These are phyloP conservation scores for Lodderomyces theae DNA, from an alignment of 1,139 yeast genomes.

Conservation along the genomic window DNA sequence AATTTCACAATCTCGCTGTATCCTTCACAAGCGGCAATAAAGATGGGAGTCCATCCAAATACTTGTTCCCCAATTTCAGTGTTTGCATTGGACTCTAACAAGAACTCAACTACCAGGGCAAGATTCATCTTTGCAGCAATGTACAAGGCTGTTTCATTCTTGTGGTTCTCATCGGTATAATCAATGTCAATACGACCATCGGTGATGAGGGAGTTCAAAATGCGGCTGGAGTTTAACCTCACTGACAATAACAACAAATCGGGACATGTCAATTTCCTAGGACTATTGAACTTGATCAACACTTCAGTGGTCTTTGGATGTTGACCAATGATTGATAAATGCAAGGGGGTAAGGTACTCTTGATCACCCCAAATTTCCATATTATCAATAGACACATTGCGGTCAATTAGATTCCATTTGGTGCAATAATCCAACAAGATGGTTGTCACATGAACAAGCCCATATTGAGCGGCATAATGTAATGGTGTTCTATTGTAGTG, in stretches of 20 bases:
- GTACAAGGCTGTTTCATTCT: conserved; percentile 76
- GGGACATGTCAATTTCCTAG: conserved; percentile 39
- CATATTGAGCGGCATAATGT: conserved; percentile 89
- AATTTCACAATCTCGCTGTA: conserved; percentile 52
- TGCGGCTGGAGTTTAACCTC: conserved; percentile 57
- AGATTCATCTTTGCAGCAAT: conserved; percentile 70
- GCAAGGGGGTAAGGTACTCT: conserved; percentile 79
- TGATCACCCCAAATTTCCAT: conserved; percentile 74
- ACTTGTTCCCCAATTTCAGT: conserved; percentile 73
- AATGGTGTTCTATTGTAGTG: conserved; percentile 80
- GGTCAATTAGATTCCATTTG: conserved; percentile 31
- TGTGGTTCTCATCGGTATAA: conserved; percentile 53
- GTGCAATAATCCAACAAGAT: conserved; percentile 49
- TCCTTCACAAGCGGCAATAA: conserved; percentile 90
- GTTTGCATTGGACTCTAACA: conserved; percentile 58
- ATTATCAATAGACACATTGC: conserved; percentile 56
- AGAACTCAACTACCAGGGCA: conserved; percentile 50
- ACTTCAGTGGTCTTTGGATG: conserved; percentile 76
- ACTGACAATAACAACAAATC: conserved; percentile 68
- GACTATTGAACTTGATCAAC: conserved; percentile 48
- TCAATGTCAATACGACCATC: conserved; percentile 64
- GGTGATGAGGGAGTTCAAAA: conserved; percentile 54
- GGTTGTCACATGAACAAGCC: conserved; percentile 62
- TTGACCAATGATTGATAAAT: conserved; percentile 75
- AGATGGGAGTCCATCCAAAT: conserved; percentile 95